Base-by-base conservation (phyloP, 2,329 filamentous ascomycete genomes). In the Ophiostoma fasciatum region DNA sequence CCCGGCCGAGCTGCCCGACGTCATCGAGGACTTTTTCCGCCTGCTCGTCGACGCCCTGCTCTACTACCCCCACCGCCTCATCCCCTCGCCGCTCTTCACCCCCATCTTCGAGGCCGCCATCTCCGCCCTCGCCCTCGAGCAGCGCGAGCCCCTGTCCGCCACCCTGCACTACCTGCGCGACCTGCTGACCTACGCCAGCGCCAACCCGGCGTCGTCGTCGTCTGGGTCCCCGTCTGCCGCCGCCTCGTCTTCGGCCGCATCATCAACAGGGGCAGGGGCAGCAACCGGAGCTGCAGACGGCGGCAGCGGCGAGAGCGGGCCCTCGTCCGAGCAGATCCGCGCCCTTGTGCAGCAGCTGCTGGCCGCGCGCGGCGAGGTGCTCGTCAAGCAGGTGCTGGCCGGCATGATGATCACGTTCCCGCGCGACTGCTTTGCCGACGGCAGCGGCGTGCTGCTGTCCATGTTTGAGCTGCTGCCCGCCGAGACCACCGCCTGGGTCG, bases 361-460 rank as follows among this genome's bases (percentile, higher is more conserved):
- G 18, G 45, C 67, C 3, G 61, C 66, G 1, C 75, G 85, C 44
- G 85, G 90, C 26, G 78, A 84, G 49, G 62, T 74, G 38, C 65
- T 98, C 20, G 78, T 90, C 7, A 88, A 94, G 58, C 81, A 87
- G 44, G 78, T 93, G 39, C 68, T 98, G 62, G 90, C 87, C 1
- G 90, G 90, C 41, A 93, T 98, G 87, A 96, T 98, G 88, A 94
- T 94, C 55, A 92, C 81, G 1, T 98, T 98, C 60, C 92, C 90
- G 0, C 74, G 82, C 29, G 90, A 96, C 55, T 94, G 87, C 59
- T 93, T 96, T 51, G 78, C 87, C 1, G 90, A 98, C 52, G 87
- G 85, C 13, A 94, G 84, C 33, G 87, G 85, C 5, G 83, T 94
- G n/a, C 61, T 98, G 35, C 73, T 98, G 41, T 78, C 79, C 4